phyloP scores from a whole-genome alignment of 768 basidiomycete species.

The Boletus tomentosulus region DNA sequence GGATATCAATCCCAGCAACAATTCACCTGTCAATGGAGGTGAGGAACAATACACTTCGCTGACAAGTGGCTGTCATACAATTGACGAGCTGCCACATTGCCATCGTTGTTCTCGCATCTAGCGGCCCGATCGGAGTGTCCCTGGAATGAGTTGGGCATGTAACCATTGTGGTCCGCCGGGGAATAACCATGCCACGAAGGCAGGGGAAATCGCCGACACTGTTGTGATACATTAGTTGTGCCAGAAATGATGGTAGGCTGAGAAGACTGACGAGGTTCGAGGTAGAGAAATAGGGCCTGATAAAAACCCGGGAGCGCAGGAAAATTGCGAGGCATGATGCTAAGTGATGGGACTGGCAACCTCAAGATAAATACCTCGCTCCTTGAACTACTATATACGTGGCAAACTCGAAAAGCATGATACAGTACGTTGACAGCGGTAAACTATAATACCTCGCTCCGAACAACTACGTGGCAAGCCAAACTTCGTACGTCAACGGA shows the following conservation, averaged over 20 bases:
- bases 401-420: too few species aligned
- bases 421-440: too few species aligned
- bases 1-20: constrained; percentile 60
- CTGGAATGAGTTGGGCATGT: constrained; percentile 60
- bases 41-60: neutral
- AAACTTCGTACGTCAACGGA: too few species aligned
- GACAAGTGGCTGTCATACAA: constrained; percentile 37
- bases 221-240: constrained; percentile 9
- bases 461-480: too few species aligned
- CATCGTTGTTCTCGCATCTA: constrained; percentile 54
- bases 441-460: too few species aligned
- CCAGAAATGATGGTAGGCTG: neutral
- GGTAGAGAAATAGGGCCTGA: constrained; percentile 55
- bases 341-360: neutral
- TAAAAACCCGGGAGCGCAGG: constrained; percentile 62
- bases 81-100: constrained; percentile 66
- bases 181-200: constrained; percentile 48
- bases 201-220: constrained; percentile 52
- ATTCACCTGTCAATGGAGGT: constrained; percentile 43
- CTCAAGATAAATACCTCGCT: too few species aligned
- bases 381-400: neutral
- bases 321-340: constrained; percentile 33
- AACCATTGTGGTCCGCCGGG: constrained; percentile 62
- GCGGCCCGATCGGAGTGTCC: constrained; percentile 13
- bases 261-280: constrained; percentile 54